Evolutionary conservation across 495 filamentous ascomycete genomes (phyloP).

Genomic region (Aspergillus ellipticus): DNA sequence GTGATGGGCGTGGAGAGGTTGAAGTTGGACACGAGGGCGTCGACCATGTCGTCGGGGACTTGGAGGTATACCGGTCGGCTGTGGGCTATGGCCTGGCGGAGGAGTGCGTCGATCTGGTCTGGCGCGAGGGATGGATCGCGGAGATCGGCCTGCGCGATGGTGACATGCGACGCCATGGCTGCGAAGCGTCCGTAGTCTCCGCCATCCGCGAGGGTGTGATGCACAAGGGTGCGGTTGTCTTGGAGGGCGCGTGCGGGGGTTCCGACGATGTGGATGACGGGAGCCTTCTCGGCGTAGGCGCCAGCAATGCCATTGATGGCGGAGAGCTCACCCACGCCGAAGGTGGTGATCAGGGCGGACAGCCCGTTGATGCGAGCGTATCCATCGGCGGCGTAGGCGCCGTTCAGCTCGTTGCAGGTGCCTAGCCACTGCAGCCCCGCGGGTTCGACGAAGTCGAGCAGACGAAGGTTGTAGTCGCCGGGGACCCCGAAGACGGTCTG

Average conservation of each 20-base stretch:
- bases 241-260: constrained; percentile 32
- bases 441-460: constrained; percentile 63
- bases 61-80: constrained; percentile 44
- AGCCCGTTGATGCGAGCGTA: constrained; percentile 74
- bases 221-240: constrained; percentile 29
- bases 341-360: constrained; percentile 71
- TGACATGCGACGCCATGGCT: constrained; percentile 36
- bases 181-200: constrained; percentile 39
- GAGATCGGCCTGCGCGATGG: constrained; percentile 37
- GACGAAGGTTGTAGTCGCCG: constrained; percentile 71
- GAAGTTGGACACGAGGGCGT: constrained; percentile 21
- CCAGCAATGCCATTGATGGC: constrained; percentile 71
- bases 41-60: constrained; percentile 41
- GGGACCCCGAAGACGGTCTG: constrained; percentile 65
- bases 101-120: constrained; percentile 35
- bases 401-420: constrained; percentile 78
- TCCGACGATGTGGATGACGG: constrained; percentile 80
- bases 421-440: constrained; percentile 70
- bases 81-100: constrained; percentile 36
- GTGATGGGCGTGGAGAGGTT: background rate
- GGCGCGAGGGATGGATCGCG: constrained; percentile 31
- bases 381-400: constrained; percentile 79
- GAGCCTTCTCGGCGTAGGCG: constrained; percentile 69
- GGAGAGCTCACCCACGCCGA: constrained; percentile 76
- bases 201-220: constrained; percentile 46